These are phyloP conservation scores for Fusarium burgessii DNA, from an alignment of 2,329 filamentous ascomycete species.

Conservation along the genomic window DNA sequence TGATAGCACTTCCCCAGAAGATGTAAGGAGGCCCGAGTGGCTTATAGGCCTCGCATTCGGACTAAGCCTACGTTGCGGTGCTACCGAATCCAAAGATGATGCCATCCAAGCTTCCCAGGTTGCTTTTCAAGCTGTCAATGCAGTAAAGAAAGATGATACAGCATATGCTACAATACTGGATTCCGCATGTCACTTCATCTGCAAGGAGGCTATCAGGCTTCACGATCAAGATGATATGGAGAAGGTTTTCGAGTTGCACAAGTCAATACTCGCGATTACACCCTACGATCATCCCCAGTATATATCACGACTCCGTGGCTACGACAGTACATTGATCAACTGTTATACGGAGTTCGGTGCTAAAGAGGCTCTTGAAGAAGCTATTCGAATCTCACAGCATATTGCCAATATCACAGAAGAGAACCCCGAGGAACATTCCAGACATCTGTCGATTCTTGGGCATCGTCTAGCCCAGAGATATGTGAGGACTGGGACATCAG, in stretches of 20 bases:
- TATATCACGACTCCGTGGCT: neutral
- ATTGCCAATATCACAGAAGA: neutral
- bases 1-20: fast-evolving
- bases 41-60: neutral
- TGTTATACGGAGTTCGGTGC: neutral
- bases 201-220: neutral
- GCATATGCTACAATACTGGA: neutral
- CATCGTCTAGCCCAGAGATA: neutral
- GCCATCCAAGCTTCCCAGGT: neutral
- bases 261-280: fast-evolving
- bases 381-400: neutral
- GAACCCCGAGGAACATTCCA: neutral
- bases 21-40: neutral
- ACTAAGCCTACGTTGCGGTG: neutral
- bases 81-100: neutral
- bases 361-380: neutral
- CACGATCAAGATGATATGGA: neutral
- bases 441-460: neutral
- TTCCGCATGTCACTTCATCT: neutral
- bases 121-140: neutral
- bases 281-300: fast-evolving
- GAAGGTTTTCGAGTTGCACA: neutral
- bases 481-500: neutral
- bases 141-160: neutral
- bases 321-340: neutral